Base-by-base conservation (phyloP, 2,329 filamentous ascomycete species). In the Anthostomella pinea region DNA sequence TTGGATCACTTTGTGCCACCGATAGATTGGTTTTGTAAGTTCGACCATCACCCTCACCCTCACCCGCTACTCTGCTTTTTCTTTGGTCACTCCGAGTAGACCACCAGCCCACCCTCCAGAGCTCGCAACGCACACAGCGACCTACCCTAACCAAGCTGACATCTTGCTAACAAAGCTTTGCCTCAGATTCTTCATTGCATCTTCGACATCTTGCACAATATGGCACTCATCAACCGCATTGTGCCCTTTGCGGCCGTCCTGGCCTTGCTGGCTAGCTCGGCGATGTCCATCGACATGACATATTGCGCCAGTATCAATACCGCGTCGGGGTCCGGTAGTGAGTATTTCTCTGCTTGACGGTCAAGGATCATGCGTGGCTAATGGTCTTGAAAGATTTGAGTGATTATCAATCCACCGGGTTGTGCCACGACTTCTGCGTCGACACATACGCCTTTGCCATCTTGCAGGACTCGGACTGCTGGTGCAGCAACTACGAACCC, bases 401-500 rank as follows among this genome's bases (percentile, higher is more conserved):
- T 43, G 73, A 71, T 46, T 83, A 63, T 43, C 83, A 88, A 58
- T 85, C 83, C 14, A 80, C 87, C 49, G 85, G 85, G 19, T 71
- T 80, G 9, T 91, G 86, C 57, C 64, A 69, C 32, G 65, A 75
- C 31, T 71, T 71, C 31, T 91, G 86, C 62, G 51, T 61, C 17
- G 53, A 56, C 14, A 49, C 68, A 11, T 85, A 71, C 46, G 83
- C 85, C 24, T 86, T 82, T 44, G 84, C 83, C 46, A 68, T 91
- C 30, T 66, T 89, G 2, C 75, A 87, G 50, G 70, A 63, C 11
- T 67, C 77, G 20, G 61, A 70, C 33, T 91, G 86, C 57, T 91
- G 84, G 84, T 91, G 86, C 58, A 82, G 83, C 23, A 74, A 88
- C 57, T 81, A 81, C 52, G 70, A 71, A 2, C 86, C 86, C 7